These are phyloP conservation scores for Lachancea dasiensis DNA, from an alignment of 805 yeast genomes.

Conservation along the genomic window DNA sequence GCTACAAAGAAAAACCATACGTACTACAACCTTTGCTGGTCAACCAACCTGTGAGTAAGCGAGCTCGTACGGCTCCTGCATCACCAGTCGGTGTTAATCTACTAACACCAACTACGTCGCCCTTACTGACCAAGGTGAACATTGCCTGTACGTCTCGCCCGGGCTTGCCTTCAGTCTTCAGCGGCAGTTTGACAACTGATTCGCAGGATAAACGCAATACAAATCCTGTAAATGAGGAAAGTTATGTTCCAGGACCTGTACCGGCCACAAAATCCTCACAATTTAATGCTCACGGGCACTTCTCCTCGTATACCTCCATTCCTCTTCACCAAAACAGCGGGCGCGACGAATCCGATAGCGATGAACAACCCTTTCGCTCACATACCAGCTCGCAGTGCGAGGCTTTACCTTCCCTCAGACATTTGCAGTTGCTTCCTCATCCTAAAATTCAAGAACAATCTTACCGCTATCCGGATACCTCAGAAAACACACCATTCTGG, in stretches of 20 bases:
- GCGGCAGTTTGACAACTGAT: not conserved
- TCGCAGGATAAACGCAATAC: constrained; percentile 5
- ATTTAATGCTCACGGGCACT: not conserved
- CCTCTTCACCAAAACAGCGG: not conserved
- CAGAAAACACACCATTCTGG: constrained; percentile 30
- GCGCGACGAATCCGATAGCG: constrained; percentile 1
- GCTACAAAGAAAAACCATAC: constrained; percentile 9
- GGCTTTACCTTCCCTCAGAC: constrained; percentile 29
- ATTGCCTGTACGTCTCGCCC: constrained; percentile 2
- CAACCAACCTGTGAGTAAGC: constrained; percentile 11
- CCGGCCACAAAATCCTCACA: not conserved
- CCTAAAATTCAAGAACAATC: constrained; percentile 29
- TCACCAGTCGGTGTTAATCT: constrained; percentile 18
- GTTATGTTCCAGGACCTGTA: too few relatives aligned
- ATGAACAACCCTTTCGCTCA: not conserved
- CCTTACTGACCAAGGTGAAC: constrained; percentile 14
- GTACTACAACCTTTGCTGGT: not conserved
- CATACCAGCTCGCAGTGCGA: not conserved
- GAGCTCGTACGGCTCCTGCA: constrained; percentile 30
- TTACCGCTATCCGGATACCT: constrained; percentile 32
- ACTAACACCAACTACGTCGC: constrained; percentile 26
- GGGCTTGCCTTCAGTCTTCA: constrained; percentile 2
- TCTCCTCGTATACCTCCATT: not conserved
- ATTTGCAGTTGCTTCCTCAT: constrained; percentile 29
- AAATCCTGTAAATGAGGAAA: too few relatives aligned